Evolutionary conservation across 2,329 filamentous ascomycete species (phyloP).

Genomic region (Ramichloridium luteum): DNA sequence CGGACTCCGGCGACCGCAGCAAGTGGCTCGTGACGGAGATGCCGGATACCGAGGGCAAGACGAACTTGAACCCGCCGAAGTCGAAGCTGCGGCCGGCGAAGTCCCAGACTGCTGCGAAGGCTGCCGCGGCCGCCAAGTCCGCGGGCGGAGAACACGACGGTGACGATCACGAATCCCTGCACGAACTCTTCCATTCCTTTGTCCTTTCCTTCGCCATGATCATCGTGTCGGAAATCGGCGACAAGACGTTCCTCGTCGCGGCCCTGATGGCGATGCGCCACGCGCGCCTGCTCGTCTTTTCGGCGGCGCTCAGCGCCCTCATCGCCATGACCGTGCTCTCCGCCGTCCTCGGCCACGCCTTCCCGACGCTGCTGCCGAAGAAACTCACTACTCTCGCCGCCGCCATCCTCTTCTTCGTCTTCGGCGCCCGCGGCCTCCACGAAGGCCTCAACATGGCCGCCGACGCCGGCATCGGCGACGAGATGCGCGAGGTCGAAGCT

Average conservation of each 20-base stretch:
- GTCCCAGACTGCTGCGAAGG: slow-evolving; percentile 17
- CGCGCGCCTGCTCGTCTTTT: slow-evolving; percentile 82
- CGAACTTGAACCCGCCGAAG: slow-evolving; percentile 22
- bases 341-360: slow-evolving; percentile 80
- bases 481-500: slow-evolving; percentile 94
- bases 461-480: slow-evolving; percentile 83
- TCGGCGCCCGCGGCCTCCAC: slow-evolving; percentile 69
- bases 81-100: slow-evolving; percentile 17
- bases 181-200: slow-evolving; percentile 60
- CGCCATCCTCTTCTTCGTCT: slow-evolving; percentile 73
- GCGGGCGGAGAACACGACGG: slow-evolving; percentile 11
- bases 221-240: slow-evolving; percentile 86
- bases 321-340: slow-evolving; percentile 89
- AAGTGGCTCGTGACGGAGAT: slow-evolving; percentile 27
- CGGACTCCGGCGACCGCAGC: slow-evolving; percentile 3
- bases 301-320: slow-evolving; percentile 82
- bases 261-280: slow-evolving; percentile 99
- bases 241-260: slow-evolving; percentile 96
- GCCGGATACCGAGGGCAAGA: slow-evolving; percentile 27
- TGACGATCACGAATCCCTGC: slow-evolving; percentile 15
- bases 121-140: slow-evolving; percentile 13
- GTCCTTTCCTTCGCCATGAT: slow-evolving; percentile 94
- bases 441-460: slow-evolving; percentile 84
- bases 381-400: slow-evolving; percentile 82
- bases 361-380: slow-evolving; percentile 81